These are phyloP conservation scores for Rheum nobile DNA, from an alignment of 148 eudicot species.

Conservation along the genomic window DNA sequence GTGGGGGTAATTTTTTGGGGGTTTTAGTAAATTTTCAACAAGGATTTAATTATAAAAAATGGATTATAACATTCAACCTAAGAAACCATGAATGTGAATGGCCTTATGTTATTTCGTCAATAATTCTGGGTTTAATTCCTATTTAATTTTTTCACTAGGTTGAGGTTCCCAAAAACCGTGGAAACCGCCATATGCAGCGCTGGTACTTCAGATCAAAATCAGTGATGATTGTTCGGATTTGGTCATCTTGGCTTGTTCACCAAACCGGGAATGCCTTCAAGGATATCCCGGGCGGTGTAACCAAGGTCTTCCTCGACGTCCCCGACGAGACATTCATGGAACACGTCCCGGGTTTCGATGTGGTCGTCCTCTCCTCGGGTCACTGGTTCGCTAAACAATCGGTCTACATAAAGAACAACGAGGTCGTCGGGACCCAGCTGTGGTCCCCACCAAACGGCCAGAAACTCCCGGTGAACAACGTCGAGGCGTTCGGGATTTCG, in stretches of 20 bases:
- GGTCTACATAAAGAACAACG: slow-evolving; percentile 57
- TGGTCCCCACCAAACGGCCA: slow-evolving; percentile 60
- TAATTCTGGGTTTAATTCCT: not conserved
- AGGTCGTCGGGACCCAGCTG: slow-evolving; percentile 81
- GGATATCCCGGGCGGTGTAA: slow-evolving; percentile 43
- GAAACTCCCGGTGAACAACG: slow-evolving; percentile 39
- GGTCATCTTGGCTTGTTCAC: slow-evolving; percentile 98
- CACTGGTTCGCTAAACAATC: slow-evolving; percentile 98
- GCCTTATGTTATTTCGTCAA: no score
- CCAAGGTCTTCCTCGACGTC: slow-evolving; percentile 72
- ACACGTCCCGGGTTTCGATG: slow-evolving; percentile 43
- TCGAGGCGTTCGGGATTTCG: slow-evolving; percentile 78
- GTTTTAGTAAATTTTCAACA: no score
- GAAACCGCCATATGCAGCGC: slow-evolving; percentile 82
- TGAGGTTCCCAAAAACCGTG: slow-evolving; percentile 84
- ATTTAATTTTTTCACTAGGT: slow-evolving; percentile 24
- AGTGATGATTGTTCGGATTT: slow-evolving; percentile 71
- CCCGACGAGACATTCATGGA: slow-evolving; percentile 74
- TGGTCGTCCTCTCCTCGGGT: slow-evolving; percentile 84
- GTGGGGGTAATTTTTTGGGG: no score
- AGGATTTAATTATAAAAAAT: no score
- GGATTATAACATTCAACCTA: no score
- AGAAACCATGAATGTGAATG: no score
- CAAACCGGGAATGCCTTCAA: slow-evolving; percentile 50
- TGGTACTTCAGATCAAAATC: slow-evolving; percentile 68